Evolutionary conservation across 1,139 yeast genomes (phyloP).

Genomic region (Kluyveromyces sp.): DNA sequence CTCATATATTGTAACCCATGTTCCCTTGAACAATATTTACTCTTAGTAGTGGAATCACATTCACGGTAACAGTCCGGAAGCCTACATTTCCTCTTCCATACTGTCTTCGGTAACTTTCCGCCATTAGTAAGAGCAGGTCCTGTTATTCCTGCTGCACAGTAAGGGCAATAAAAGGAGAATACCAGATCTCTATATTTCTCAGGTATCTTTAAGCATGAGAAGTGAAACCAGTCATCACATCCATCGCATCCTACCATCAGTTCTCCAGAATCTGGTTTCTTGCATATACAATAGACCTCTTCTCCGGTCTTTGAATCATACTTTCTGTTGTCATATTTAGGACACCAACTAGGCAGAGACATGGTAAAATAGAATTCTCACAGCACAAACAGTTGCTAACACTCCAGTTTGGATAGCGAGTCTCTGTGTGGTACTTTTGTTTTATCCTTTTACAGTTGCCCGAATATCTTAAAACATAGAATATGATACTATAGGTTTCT

Average conservation of each 20-base stretch:
- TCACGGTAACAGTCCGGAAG: conserved; percentile 53
- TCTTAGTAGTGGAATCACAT: conserved; percentile 33
- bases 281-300: conserved; percentile 72
- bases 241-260: conserved; percentile 90
- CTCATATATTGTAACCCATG: conserved; percentile 61
- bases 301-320: conserved; percentile 35
- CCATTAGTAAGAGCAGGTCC: conserved; percentile 28
- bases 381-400: no score
- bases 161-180: conserved; percentile 63
- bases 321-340: conserved; percentile 20
- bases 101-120: conserved; percentile 32
- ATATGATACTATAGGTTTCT: no score
- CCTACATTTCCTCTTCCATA: conserved; percentile 76
- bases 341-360: conserved; percentile 28
- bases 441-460: no score
- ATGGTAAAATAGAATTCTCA: neutral
- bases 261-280: conserved; percentile 73
- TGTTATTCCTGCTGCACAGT: conserved; percentile 51
- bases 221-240: conserved; percentile 94
- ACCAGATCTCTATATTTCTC: conserved; percentile 50
- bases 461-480: no score
- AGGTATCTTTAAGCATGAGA: conserved; percentile 62
- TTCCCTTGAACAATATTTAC: conserved; percentile 69
- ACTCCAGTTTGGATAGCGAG: no score
- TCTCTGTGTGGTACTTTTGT: no score